Evolutionary conservation across 257 asterid species (phyloP), one percentile per base, ranked within the genome.

Genomic region (Lantana camara): DNA sequence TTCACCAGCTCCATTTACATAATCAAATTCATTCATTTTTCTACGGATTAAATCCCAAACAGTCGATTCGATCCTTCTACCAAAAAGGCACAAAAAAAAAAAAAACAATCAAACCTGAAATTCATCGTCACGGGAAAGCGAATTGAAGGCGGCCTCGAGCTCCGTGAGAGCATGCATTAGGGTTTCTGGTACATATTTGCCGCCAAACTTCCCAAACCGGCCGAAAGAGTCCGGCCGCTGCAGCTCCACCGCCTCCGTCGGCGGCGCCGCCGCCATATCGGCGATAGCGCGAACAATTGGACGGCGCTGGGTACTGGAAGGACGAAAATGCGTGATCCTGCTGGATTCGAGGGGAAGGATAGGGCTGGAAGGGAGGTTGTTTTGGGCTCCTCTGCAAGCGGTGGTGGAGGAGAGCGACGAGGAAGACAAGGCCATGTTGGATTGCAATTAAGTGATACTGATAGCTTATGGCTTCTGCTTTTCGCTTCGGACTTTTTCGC

Each of bases 141-240:
- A 32, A 48, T 77, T 55, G 81, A 89, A 89, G 5, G 97, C 97
- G 1, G 77, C 83, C 75, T 92, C 97, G 24, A 92, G 97, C 85
- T 92, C 97, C 40, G 91, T 70, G 7, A 92, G 93, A 14, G 97
- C 98, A 60, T 81, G 57, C 97, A 89, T 92, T 14, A 92, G 84
- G 7, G 96, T 92, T 67, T 92, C 98, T 4, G 97, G 98, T 0
- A 92, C 96, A 70, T 85, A 89, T 52, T 87, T 87, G 5, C 98
- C 97, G 10, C 98, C 98, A 56, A 79, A 92, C 60, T 80, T 82
- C 2, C 97, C 97, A 24, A 89, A 89, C 40, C 98, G 77, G 24
- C 97, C 97, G 66, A 92, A 92, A 1, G 96, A 75, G 65, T 92
- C 98, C 10, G 98, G 98, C n/a, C 89, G 80, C 70, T 34, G 86